Base-by-base conservation (phyloP, 2,329 filamentous ascomycete genomes). In the Trichoderma sp. region DNA sequence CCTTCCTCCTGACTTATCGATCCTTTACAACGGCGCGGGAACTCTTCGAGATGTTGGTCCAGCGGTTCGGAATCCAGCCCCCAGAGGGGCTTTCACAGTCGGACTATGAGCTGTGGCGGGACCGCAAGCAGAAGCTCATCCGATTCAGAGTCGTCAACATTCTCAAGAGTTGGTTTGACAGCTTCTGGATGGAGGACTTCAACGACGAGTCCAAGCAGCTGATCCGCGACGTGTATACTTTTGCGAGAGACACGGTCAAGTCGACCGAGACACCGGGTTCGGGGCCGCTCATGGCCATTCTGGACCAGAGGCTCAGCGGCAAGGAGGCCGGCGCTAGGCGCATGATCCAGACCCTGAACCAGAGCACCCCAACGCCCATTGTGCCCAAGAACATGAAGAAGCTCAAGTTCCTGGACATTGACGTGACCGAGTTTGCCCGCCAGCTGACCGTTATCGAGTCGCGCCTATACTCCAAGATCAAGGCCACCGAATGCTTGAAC, bases 371-470 rank as follows among this genome's bases (percentile, higher is more conserved):
- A 4, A 81, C 90, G 43, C 92, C 95, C 1, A 97, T 98, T 74
- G 88, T 97, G 76, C 95, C 95, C 1, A 97, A 97, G 84, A 97
- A 98, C 76, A 96, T 99, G 93, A 97, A 95, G 85, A 99, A 97
- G 79, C 85, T 99, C 71, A 99, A 98, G 78, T 98, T 99, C 79
- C 80, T 98, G 64, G 95, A 99, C 74, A 97, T 99, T 71, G 95
- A 99, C 74, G 88, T 93, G 0, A 91, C 90, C 0, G 95, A 99
- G 75, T 98, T 99, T 77, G 95, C 95, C n/a, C 89, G 95, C 55
- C 95, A 99, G 77, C 83, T 99, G 68, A 99, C 95, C 0, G 95
- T 99, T 69, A 96, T 98, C 69, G 95, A 99, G 77, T 97, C 93
- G 2, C 90, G 90, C 67, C 83, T 98, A 1, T 99, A 98, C 73